Evolutionary conservation across 2,329 filamentous ascomycete genomes (phyloP), one percentile per base, ranked within the genome.

Genomic region (Ustilaginoidea virens): DNA sequence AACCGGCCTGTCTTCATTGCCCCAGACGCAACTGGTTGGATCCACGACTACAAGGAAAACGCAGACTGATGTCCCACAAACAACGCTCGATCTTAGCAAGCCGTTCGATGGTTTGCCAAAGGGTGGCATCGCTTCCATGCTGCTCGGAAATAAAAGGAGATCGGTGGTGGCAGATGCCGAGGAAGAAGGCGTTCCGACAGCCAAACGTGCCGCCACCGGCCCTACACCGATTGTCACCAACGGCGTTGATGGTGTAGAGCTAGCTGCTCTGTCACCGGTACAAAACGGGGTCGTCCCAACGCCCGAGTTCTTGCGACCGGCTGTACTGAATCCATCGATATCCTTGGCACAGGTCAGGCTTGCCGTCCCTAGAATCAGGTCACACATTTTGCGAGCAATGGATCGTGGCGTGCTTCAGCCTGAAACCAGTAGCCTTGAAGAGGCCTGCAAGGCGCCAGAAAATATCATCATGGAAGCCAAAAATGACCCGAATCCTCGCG

Each of bases 71-170:
- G 65, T 74, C 0, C 83, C 85, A 0, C 79, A 86, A 42, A 80
- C 80, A 8, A 74, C 87, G 13, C 58, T 98, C 7, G 90, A 98
- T 51, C 64, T 98, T 2, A 90, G 82, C 11, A 92, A 90, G 45
- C 90, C 90, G 1, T 93, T 86, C 38, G 87, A 98, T 40, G 86
- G 87, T 1, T 63, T 96, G 23, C 90, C 90, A 0, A 83, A 80
- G 48, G 90, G 90, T 15, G 90, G 90, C 3, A 66, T 98, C 12
- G 74, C 81, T 2, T 69, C 82, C 2, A 71, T 98, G 58, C 59
- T 98, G 1, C 67, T 96, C 13, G 90, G 90, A 0, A 98, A 93
- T 49, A 98, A 96, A 56, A 69, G 90, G 16, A 93, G 90, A 45
- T 74, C 79, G 27, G 68, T 73, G 11, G 66, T 69, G 5, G 55